Evolutionary conservation across 164 flowering plant genomes (phyloP), one percentile per base, ranked within the genome.

Genomic region (Berberis vulgaris): DNA sequence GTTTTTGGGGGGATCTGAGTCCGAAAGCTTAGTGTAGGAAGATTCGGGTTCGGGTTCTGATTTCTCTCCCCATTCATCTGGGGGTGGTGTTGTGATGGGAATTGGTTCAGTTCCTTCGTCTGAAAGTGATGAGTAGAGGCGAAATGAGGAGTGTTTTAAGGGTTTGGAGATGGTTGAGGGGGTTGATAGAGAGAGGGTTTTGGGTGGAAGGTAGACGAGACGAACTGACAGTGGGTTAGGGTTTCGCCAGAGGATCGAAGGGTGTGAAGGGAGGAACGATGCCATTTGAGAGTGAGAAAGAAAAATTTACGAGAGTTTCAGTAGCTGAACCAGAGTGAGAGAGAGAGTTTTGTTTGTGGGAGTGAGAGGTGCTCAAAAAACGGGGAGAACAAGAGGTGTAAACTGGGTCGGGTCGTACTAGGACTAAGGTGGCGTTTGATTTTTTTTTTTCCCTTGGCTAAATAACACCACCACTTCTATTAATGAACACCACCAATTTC

Each of bases 11-110:
- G 96, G 90, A 71, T 93, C 98, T 9, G 86, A 54, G 6, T 67
- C 85, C 1, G 88, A 26, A 41, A 79, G 46, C 57, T 65, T 77
- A 10, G 84, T 59, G 43, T 57, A 45, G 38, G 72, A 69, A 7
- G 72, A 69, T 11, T 76, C 86, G 41, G 7, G 12, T 46, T 78
- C 86, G 1, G 83, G 76, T 45, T 74, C 83, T 13, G 82, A 11
- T 43, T 76, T 75, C 71, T 89, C 91, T 4, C 96, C 96, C 98
- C 96, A 89, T 58, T 89, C 96, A 71, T 71, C 80, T 1, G 41
- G n/a, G 6, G 43, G 41, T 7, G 57, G 45, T 1, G 3, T n/a
- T 38, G 54, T n/a, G 26, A 46, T 41, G 26, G 58, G 41, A 39
- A 63, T 49, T 9, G 57, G 49, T 2, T 57, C 65, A 49, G 12